These are phyloP conservation scores for Sporisorium iseilematis-ciliati DNA, from an alignment of 1,284 basidiomycete species.

Conservation along the genomic window DNA sequence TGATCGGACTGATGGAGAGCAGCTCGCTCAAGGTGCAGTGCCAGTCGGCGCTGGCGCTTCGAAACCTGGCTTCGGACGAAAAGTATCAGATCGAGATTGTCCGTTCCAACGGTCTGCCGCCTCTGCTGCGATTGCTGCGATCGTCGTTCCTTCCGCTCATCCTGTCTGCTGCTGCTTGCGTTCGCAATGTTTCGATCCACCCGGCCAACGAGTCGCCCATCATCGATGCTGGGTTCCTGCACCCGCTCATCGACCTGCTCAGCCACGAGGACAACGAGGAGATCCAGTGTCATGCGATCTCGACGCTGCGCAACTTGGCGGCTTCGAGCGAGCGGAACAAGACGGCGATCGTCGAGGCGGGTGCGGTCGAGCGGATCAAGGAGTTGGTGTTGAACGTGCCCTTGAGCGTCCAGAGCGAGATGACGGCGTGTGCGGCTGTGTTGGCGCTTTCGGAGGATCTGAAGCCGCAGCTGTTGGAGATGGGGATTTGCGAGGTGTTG, in stretches of 20 bases:
- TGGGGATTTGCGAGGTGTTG: slow-evolving; percentile 97
- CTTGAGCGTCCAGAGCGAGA: slow-evolving; percentile 97
- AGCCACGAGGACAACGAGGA: slow-evolving; percentile 99
- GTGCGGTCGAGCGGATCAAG: slow-evolving; percentile 97
- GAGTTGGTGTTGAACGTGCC: slow-evolving; percentile 95
- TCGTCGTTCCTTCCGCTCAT: slow-evolving; percentile 99
- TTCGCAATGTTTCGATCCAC: slow-evolving; percentile 98
- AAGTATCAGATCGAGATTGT: slow-evolving; percentile 99
- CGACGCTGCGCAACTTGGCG: slow-evolving; percentile 94
- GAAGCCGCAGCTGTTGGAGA: slow-evolving; percentile 79
- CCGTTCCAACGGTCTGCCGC: slow-evolving; percentile 90
- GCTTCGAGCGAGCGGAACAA: slow-evolving; percentile 99
- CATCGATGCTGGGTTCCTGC: slow-evolving; percentile 96
- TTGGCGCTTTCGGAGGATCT: slow-evolving; percentile 68
- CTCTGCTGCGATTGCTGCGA: slow-evolving; percentile 91
- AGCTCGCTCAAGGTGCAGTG: slow-evolving; percentile 98
- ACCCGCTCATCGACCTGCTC: slow-evolving; percentile 93
- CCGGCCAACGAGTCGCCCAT: slow-evolving; percentile 99
- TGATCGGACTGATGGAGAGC: slow-evolving; percentile 97
- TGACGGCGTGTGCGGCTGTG: slow-evolving; percentile 95
- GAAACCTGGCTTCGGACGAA: slow-evolving; percentile 97
- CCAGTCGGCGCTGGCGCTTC: slow-evolving; percentile 93
- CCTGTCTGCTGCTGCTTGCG: slow-evolving; percentile 96
- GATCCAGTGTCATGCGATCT: slow-evolving; percentile 99
- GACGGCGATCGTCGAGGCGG: slow-evolving; percentile 96